phyloP scores from a whole-genome alignment of 2,329 filamentous ascomycete species.

The Microdochium nivale region DNA sequence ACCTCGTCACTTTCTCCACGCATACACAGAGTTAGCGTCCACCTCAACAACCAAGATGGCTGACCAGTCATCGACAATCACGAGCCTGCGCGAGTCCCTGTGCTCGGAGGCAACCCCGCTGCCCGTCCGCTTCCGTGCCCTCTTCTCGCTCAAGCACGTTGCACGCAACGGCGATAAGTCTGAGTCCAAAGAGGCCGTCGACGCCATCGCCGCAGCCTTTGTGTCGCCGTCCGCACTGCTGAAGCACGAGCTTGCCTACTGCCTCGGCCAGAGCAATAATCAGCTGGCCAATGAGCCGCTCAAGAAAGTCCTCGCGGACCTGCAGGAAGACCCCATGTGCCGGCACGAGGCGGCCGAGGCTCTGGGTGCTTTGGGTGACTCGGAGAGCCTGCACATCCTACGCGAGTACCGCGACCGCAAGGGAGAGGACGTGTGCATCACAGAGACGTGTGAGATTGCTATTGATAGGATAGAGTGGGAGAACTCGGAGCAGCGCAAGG shows the following conservation, averaged over 20 bases:
- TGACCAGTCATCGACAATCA: conserved; percentile 35
- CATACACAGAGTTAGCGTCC: too few relatives aligned
- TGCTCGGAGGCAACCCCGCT: conserved; percentile 75
- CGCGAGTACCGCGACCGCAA: conserved; percentile 64
- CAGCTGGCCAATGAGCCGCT: conserved; percentile 65
- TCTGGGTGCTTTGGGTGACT: conserved; percentile 75
- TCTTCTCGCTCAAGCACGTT: conserved; percentile 95
- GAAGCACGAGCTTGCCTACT: conserved; percentile 97
- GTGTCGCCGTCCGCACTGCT: conserved; percentile 77
- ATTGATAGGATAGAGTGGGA: conserved; percentile 93
- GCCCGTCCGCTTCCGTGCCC: conserved; percentile 83
- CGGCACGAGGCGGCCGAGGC: conserved; percentile 95
- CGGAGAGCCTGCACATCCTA: conserved; percentile 65
- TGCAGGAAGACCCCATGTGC: conserved; percentile 87
- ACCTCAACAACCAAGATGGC: not conserved
- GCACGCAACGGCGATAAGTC: conserved; percentile 60
- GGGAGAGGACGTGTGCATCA: conserved; percentile 72
- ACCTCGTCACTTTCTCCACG: too few relatives aligned
- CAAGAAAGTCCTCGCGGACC: conserved; percentile 64
- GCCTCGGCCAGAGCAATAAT: conserved; percentile 84
- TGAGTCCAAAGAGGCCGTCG: conserved; percentile 49
- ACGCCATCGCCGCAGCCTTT: conserved; percentile 85
- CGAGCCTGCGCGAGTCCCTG: conserved; percentile 64
- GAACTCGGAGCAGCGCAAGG: conserved; percentile 60
- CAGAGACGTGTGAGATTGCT: conserved; percentile 94